Conservation (phyloP, 2,329 filamentous ascomycete genomes). For the Epichloe hybrida region DNA sequence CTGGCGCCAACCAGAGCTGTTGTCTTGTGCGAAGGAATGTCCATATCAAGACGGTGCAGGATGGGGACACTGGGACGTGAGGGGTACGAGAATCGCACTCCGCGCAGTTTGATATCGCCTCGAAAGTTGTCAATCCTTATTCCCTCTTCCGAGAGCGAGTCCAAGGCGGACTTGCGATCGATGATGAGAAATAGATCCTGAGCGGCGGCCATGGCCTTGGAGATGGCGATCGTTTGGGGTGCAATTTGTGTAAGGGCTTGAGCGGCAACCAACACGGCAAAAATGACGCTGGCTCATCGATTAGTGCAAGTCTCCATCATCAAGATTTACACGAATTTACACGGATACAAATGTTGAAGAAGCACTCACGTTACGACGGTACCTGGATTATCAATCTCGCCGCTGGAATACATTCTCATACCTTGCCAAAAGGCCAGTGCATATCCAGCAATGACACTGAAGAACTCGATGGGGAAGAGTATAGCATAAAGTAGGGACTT, state of each 20-base stretch:
- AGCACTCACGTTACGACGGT: conserved; percentile 30
- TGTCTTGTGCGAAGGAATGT: conserved; percentile 30
- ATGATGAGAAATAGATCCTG: conserved; percentile 33
- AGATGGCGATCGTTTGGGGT: conserved; percentile 31
- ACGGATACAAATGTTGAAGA: not conserved
- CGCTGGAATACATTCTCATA: conserved; percentile 29
- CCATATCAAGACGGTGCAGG: conserved; percentile 27
- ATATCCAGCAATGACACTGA: conserved; percentile 33
- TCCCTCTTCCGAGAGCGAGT: conserved; percentile 28
- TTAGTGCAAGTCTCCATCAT: not conserved
- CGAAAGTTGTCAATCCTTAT: conserved; percentile 13
- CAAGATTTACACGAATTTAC: no score
- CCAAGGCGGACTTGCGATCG: conserved; percentile 28
- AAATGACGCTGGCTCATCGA: conserved; percentile 25
- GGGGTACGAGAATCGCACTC: conserved; percentile 42
- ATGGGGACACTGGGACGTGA: conserved; percentile 37
- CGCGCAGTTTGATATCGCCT: conserved; percentile 33
- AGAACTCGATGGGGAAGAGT: conserved; percentile 32
- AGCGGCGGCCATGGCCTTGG: conserved; percentile 32
- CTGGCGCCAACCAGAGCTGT: conserved; percentile 45
- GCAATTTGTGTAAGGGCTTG: conserved; percentile 31
- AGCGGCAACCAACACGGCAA: conserved; percentile 32
- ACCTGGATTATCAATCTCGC: conserved; percentile 30
- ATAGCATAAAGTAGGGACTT: conserved; percentile 30
- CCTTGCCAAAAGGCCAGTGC: conserved; percentile 39